A percentile compares a stretch with the other conserved stretches of the same genome.
phyloP scores from a whole-genome alignment of 768 basidiomycete genomes.

The Podaxis rugospora region DNA sequence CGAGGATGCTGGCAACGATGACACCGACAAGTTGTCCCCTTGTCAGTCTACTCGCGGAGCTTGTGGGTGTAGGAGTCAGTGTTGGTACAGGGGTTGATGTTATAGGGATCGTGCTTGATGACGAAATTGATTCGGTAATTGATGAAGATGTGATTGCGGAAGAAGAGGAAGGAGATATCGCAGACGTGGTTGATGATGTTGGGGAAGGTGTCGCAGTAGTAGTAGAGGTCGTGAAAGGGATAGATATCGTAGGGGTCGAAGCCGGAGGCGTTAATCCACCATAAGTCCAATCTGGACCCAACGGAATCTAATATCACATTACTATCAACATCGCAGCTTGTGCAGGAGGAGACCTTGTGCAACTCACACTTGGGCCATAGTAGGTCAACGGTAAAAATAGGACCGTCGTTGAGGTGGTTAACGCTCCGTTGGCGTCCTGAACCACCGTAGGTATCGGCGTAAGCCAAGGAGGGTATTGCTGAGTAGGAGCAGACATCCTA shows the following conservation, averaged over 20 bases:
- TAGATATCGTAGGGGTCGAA: slow-evolving; percentile 24
- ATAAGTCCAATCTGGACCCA: slow-evolving; percentile 67
- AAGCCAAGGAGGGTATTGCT: slow-evolving; percentile 72
- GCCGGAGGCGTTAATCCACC: slow-evolving; percentile 69
- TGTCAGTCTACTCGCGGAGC: slow-evolving; percentile 21
- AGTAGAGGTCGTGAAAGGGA: slow-evolving; percentile 23
- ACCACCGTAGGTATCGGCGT: slow-evolving; percentile 49
- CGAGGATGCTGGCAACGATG: slow-evolving; percentile 58
- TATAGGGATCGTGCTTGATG: slow-evolving; percentile 18
- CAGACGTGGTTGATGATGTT: slow-evolving; percentile 18
- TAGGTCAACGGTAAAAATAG: slow-evolving; percentile 73
- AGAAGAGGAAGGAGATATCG: slow-evolving; percentile 17
- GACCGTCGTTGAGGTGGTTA: slow-evolving; percentile 53
- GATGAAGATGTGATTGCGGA: slow-evolving; percentile 21
- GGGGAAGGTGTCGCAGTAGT: slow-evolving; percentile 24
- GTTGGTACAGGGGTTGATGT: slow-evolving; percentile 24
- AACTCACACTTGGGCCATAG: slow-evolving; percentile 76
- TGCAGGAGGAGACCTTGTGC: not conserved
- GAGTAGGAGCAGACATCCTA: slow-evolving; percentile 57
- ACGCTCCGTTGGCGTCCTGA: slow-evolving; percentile 46
- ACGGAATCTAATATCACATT: slow-evolving; percentile 53
- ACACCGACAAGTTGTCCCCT: slow-evolving; percentile 48
- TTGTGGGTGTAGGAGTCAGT: slow-evolving; percentile 8
- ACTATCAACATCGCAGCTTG: not conserved
- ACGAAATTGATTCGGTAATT: slow-evolving; percentile 24